These are phyloP conservation scores for Millerago galiae DNA, from an alignment of 805 yeast species.

Conservation along the genomic window DNA sequence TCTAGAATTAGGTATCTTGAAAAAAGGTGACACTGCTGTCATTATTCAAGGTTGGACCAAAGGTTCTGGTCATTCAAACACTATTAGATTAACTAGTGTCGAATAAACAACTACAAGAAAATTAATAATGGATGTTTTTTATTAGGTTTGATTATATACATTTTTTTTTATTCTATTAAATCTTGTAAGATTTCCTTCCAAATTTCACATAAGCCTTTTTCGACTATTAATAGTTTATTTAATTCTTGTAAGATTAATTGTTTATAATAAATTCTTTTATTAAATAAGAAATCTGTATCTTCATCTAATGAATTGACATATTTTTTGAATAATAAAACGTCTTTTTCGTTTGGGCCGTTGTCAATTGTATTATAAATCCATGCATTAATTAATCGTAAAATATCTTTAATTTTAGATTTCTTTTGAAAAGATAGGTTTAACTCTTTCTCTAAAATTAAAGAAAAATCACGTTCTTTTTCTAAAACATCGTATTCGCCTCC, in stretches of 20 bases:
- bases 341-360: slow-evolving; percentile 35
- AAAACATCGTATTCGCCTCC: neutral
- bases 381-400: slow-evolving; percentile 25
- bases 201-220: slow-evolving; percentile 3
- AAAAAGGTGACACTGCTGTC: slow-evolving; percentile 82
- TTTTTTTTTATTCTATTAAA: neutral
- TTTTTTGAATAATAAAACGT: slow-evolving; percentile 29
- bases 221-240: slow-evolving; percentile 2
- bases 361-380: slow-evolving; percentile 33
- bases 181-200: slow-evolving; percentile 7
- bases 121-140: too few species aligned
- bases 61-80: slow-evolving; percentile 98
- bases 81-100: slow-evolving; percentile 72
- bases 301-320: slow-evolving; percentile 22
- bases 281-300: neutral
- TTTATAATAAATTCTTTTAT: slow-evolving; percentile 20
- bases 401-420: slow-evolving; percentile 25
- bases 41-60: slow-evolving; percentile 99
- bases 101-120: neutral
- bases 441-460: neutral
- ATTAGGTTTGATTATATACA: neutral
- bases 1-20: slow-evolving; percentile 74
- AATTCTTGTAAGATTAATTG: slow-evolving; percentile 6
- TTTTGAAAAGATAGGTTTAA: slow-evolving; percentile 1
- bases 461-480: neutral